Evolutionary conservation across 2,329 filamentous ascomycete genomes (phyloP), one percentile per base, ranked within the genome.

Genomic region (Trichoderma atrobrunneum): DNA sequence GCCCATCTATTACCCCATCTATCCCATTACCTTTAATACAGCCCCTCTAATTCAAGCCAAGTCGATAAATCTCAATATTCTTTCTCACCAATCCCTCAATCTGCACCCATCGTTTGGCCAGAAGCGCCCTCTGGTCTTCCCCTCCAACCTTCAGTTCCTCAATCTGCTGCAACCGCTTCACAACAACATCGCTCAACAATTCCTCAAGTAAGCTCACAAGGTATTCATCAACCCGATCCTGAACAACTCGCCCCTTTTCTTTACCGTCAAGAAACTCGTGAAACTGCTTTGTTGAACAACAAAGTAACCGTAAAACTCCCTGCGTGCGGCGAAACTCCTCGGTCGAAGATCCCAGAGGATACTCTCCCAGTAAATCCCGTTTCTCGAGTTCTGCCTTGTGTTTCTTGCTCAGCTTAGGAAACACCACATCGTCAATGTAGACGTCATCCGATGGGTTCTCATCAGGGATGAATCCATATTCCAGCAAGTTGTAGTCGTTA

Each of bases 401-500:
- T 21, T 72, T 72, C 24, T 74, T 73, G 59, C 78, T 79, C 21
- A 87, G 71, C 67, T 74, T 79, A 2, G 82, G 81, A 4, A 87
- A 75, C 28, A 89, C 73, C 2, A 82, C 81, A 12, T 86, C 84
- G 61, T 89, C 86, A 6, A 89, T 78, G 18, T 79, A 79, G 1
- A 84, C 80, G 75, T 86, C 85, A 43, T 89, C 87, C 83, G 84
- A 86, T 16, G 79, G 77, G 70, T 88, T 89, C 16, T 79, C 76
- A 67, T 86, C 85, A 18, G 80, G 75, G 12, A 85, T 78, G 75
- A 88, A 88, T 5, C 87, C 87, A 74, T 88, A 95, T 80, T 94
- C 92, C 0, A 88, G 86, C 1, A 94, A 85, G 21, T 94, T 81
- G 75, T 92, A 92, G 77, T 94, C 92, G 74, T 93, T 93, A 32